These are phyloP conservation scores for Papiliotrema flavescens DNA, from an alignment of 1,284 basidiomycete species.

Conservation along the genomic window DNA sequence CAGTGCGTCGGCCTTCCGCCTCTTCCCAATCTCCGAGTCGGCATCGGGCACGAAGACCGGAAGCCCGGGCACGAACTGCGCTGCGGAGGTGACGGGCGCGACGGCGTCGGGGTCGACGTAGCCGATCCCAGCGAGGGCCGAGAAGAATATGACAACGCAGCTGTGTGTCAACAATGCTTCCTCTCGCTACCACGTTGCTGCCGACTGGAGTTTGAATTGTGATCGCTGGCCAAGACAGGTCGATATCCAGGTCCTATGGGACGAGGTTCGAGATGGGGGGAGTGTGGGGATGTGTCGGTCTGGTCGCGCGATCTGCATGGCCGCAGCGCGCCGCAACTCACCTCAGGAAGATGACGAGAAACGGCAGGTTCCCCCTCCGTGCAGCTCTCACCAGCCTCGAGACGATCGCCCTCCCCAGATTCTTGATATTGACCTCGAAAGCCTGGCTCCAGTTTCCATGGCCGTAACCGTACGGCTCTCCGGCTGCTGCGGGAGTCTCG, in stretches of 20 bases:
- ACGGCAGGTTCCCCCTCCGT: conserved; percentile 34
- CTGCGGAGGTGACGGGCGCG: neutral
- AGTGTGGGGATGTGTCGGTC: neutral
- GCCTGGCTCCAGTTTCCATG: too few species aligned
- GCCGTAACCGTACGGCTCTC: too few species aligned
- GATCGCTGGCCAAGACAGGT: too few species aligned
- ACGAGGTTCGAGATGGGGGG: too few species aligned
- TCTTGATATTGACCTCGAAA: too few species aligned
- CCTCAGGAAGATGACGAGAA: conserved; percentile 38
- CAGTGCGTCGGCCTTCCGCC: conserved; percentile 33
- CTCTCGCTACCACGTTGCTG: neutral
- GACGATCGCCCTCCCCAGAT: conserved; percentile 25
- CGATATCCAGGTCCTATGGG: too few species aligned
- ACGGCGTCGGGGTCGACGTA: conserved; percentile 27
- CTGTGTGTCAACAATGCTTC: conserved; percentile 15
- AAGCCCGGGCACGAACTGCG: conserved; percentile 28
- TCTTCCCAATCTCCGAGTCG: conserved; percentile 9
- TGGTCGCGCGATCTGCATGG: too few species aligned
- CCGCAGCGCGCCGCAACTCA: too few species aligned
- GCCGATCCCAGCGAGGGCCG: conserved; percentile 45
- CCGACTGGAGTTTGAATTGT: neutral
- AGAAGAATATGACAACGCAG: conserved; percentile 46
- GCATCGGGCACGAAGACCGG: conserved; percentile 33
- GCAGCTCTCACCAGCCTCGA: conserved; percentile 21
- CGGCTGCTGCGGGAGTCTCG: too few species aligned